phyloP scores from a whole-genome alignment of 2,329 filamentous ascomycete genomes.

The Colletotrichum filicis region DNA sequence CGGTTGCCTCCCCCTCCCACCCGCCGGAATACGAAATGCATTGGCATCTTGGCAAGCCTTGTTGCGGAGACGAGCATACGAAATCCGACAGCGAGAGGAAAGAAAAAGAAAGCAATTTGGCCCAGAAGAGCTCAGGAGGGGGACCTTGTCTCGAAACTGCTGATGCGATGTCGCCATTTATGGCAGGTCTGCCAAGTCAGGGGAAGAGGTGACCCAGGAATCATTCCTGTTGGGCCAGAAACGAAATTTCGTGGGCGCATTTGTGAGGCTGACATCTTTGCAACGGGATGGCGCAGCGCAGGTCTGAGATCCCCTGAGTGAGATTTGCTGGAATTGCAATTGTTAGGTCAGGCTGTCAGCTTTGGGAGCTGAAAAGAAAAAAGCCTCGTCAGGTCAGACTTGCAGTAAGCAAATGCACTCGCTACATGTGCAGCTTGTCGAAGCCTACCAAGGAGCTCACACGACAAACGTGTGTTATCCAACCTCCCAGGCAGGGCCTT shows the following conservation, averaged over 20 bases:
- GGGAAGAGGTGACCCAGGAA: neutral
- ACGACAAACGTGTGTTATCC: neutral
- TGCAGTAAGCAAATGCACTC: neutral
- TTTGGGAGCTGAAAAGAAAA: conserved; percentile 4
- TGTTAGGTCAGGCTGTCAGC: neutral
- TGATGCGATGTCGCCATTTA: neutral
- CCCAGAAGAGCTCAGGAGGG: neutral
- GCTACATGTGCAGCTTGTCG: conserved; percentile 6
- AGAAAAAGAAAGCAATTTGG: neutral
- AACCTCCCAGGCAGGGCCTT: neutral
- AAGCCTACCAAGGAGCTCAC: conserved; percentile 1
- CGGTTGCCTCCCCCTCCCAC: neutral
- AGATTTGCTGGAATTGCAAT: neutral
- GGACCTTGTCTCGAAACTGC: neutral
- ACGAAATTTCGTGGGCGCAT: neutral
- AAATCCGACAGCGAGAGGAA: neutral
- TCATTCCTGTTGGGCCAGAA: neutral
- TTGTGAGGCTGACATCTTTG: neutral
- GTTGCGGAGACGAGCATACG: neutral
- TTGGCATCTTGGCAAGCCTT: neutral
- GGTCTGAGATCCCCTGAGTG: neutral
- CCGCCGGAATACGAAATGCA: neutral
- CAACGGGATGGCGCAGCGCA: conserved; percentile 3
- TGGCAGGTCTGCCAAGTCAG: neutral
- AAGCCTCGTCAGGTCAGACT: neutral